Evolutionary conservation across 768 basidiomycete genomes (phyloP), one percentile per base, ranked within the genome.

Genomic region (Lactarius hatsudake): DNA sequence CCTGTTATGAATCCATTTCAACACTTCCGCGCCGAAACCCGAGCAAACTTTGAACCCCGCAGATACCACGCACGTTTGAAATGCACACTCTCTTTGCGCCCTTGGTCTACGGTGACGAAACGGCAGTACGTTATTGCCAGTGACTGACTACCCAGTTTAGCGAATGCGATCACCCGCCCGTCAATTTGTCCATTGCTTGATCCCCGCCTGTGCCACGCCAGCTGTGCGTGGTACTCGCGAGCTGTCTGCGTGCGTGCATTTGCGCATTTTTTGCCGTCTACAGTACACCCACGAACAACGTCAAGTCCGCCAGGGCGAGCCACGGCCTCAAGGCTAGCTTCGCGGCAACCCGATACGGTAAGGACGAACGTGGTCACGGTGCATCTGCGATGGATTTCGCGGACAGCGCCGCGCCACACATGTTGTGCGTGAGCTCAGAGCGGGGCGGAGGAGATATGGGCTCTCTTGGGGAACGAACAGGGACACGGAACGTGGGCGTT

Each of bases 361-460:
- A 38, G 36, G 36, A 38, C 36, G 12, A 38, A 38, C 36, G 10
- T 38, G 36, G 36, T 42, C 42, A 42, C 42, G 59, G 8, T 59
- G 53, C 26, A 26, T 54, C 26, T 26, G 15, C 12, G 26, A 34
- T 65, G 51, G 54, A 30, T 7, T 13, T 28, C n/a, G 59, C 64
- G 59, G 64, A 34, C 30, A 55, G 53, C 57, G 53, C 64, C 64
- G 59, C 64, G 64, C 59, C 64, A 53, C 64, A 40, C 23, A 53
- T 51, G 3, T 26, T 51, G 48, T 48, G 48, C 45, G 51, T 28
- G 51, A 53, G 23, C 26, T 53, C 51, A 26, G 51, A 26, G 51
- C 51, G 13, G 51, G 23, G 51, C 13, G 51, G 51, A 26, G 51
- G 30, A 23, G 51, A 53, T 53, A 26, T 15, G 26, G 13, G 23